Evolutionary conservation across 305 asterid genomes (phyloP).

Genomic region (Fraxinus sp.): DNA sequence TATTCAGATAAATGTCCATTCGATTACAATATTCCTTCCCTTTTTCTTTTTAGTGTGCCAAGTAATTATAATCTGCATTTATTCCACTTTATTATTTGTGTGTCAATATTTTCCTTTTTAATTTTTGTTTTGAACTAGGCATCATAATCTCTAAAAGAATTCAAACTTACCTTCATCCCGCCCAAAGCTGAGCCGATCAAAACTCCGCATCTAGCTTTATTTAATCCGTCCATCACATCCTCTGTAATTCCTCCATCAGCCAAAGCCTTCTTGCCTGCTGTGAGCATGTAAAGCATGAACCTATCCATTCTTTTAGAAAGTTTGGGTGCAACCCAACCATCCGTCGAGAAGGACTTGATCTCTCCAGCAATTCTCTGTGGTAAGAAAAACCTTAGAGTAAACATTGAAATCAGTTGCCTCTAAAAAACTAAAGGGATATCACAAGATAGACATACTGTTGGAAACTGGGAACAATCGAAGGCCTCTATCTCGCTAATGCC

Average conservation of each 20-base stretch:
- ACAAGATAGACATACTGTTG: slow-evolving; percentile 66
- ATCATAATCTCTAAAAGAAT: slow-evolving; percentile 10
- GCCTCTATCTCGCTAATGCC: slow-evolving; percentile 91
- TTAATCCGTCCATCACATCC: slow-evolving; percentile 64
- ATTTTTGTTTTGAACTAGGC: background rate
- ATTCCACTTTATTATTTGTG: background rate
- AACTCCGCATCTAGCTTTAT: slow-evolving; percentile 83
- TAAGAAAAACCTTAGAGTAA: slow-evolving; percentile 30
- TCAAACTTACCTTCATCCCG: slow-evolving; percentile 74
- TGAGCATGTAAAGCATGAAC: slow-evolving; percentile 93
- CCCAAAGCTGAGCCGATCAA: slow-evolving; percentile 95
- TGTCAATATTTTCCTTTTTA: background rate
- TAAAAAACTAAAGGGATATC: slow-evolving; percentile 16
- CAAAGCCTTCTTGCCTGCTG: slow-evolving; percentile 94
- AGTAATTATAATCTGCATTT: background rate
- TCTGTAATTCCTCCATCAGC: slow-evolving; percentile 86
- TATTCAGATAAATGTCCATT: background rate
- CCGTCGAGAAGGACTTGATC: slow-evolving; percentile 85
- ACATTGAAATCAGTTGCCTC: slow-evolving; percentile 23
- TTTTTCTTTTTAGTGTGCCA: background rate
- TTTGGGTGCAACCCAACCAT: slow-evolving; percentile 93
- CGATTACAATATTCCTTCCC: slow-evolving; percentile 1
- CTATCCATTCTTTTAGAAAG: slow-evolving; percentile 89
- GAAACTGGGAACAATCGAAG: slow-evolving; percentile 84
- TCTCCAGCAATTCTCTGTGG: slow-evolving; percentile 98